A percentile compares a stretch with the other conserved stretches of the same genome.
Conservation (phyloP, 805 yeast genomes). For the Metschnikowia noctiluminum region DNA sequence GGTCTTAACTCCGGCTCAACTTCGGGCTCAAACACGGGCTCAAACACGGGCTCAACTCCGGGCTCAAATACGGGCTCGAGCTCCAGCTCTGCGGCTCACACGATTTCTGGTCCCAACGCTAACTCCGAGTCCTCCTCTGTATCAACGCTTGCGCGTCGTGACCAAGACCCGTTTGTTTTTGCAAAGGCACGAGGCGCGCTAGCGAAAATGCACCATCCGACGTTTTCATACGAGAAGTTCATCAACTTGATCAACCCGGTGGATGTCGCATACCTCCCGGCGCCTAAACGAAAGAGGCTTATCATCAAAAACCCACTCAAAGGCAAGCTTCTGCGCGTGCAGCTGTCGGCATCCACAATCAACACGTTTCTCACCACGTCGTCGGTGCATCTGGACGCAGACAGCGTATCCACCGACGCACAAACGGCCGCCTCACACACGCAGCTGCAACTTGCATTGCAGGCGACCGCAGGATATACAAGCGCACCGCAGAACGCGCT, state of each 20-base stretch:
- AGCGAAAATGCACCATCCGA: constrained; percentile 26
- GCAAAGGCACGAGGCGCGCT: constrained; percentile 23
- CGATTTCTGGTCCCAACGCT: background rate
- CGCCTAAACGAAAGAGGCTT: constrained; percentile 63
- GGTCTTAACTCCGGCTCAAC: too few species aligned
- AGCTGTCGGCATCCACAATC: constrained; percentile 33
- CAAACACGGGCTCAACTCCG: too few species aligned
- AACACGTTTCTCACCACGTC: constrained; percentile 30
- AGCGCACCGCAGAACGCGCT: constrained; percentile 3
- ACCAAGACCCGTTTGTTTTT: constrained; percentile 1
- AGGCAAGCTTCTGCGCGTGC: constrained; percentile 31
- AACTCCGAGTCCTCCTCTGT: background rate
- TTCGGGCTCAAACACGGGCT: too few species aligned
- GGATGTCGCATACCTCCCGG: constrained; percentile 64
- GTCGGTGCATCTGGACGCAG: constrained; percentile 30
- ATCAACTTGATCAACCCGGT: constrained; percentile 68
- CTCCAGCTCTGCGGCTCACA: too few species aligned
- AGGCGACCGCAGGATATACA: background rate
- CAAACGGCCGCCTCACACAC: background rate
- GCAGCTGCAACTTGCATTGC: background rate
- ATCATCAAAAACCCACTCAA: constrained; percentile 53
- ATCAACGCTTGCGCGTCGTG: background rate
- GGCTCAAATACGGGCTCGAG: too few species aligned
- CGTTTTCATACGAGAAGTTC: constrained; percentile 50
- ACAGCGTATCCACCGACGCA: background rate